phyloP scores from a whole-genome alignment of 2,329 filamentous ascomycete genomes.

The Falciphora oryzae region DNA sequence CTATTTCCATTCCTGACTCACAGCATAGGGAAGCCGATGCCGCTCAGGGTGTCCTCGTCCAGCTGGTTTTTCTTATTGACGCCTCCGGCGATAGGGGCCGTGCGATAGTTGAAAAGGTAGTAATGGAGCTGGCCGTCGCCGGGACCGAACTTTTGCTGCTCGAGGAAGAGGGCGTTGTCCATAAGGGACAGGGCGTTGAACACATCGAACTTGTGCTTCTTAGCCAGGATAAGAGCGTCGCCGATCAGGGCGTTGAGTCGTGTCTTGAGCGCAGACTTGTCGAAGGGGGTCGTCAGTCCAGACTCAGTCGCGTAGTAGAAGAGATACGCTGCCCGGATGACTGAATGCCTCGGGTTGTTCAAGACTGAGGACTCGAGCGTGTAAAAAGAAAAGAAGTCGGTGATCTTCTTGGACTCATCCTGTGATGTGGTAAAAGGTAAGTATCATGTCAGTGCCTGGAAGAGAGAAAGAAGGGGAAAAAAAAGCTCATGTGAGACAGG shows the following conservation, averaged over 20 bases:
- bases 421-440: constrained; percentile 17
- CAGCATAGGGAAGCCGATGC: constrained; percentile 1
- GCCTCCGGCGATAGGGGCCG: constrained; percentile 77
- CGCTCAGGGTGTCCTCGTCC: background rate
- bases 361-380: constrained; percentile 90
- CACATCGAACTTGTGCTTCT: constrained; percentile 81
- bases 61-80: constrained; percentile 73
- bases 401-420: constrained; percentile 69
- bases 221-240: constrained; percentile 83
- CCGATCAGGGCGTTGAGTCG: constrained; percentile 75
- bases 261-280: constrained; percentile 60
- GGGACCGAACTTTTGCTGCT: constrained; percentile 88
- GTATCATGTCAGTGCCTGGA: background rate
- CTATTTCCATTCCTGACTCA: background rate
- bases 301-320: constrained; percentile 93
- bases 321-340: constrained; percentile 85
- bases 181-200: constrained; percentile 93
- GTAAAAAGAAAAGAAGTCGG: constrained; percentile 97
- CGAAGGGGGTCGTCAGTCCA: constrained; percentile 55
- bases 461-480: background rate
- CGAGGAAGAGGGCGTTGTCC: constrained; percentile 90
- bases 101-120: constrained; percentile 96
- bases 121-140: constrained; percentile 95
- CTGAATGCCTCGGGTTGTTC: constrained; percentile 68
- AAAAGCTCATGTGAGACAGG: background rate